Conservation (phyloP, 2,329 filamentous ascomycete genomes). For the Alternaria ethzedia region DNA sequence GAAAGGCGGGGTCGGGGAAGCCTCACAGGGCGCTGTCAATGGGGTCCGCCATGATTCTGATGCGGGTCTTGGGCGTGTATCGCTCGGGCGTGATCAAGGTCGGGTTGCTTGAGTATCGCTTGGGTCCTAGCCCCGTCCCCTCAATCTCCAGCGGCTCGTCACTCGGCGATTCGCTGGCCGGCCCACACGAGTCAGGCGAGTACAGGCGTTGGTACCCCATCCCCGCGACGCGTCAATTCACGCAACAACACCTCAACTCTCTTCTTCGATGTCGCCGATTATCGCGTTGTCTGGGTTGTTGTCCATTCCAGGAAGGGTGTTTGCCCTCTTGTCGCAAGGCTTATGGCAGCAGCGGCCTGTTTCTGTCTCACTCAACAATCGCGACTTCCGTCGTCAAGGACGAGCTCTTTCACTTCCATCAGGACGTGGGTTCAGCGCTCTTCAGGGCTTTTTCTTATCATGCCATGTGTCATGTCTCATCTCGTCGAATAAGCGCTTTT, state of each 20-base stretch:
- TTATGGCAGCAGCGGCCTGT: neutral
- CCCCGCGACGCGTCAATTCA: conserved; percentile 7
- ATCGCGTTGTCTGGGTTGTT: neutral
- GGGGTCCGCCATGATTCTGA: conserved; percentile 44
- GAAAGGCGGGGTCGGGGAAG: neutral
- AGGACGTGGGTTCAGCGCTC: neutral
- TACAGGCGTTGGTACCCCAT: conserved; percentile 17
- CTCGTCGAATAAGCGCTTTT: neutral
- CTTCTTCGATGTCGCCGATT: neutral
- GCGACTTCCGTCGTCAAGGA: neutral
- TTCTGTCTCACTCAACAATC: neutral
- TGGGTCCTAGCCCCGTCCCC: conserved; percentile 26
- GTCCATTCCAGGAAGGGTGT: neutral
- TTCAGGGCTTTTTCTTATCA: neutral
- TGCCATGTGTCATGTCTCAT: neutral
- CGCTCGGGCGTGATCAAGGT: conserved; percentile 23
- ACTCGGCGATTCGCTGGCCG: conserved; percentile 19
- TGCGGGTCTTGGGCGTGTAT: neutral
- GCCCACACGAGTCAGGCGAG: conserved; percentile 29
- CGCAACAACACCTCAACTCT: conserved; percentile 12
- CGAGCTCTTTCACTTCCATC: neutral
- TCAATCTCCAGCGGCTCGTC: conserved; percentile 21
- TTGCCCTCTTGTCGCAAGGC: neutral
- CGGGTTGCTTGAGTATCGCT: conserved; percentile 17
- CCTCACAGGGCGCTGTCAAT: conserved; percentile 75